Percentiles rank a stretch among this genome's conserved stretches.
phyloP scores from a whole-genome alignment of 1,284 basidiomycete genomes.

The Coriolopsis trogii region DNA sequence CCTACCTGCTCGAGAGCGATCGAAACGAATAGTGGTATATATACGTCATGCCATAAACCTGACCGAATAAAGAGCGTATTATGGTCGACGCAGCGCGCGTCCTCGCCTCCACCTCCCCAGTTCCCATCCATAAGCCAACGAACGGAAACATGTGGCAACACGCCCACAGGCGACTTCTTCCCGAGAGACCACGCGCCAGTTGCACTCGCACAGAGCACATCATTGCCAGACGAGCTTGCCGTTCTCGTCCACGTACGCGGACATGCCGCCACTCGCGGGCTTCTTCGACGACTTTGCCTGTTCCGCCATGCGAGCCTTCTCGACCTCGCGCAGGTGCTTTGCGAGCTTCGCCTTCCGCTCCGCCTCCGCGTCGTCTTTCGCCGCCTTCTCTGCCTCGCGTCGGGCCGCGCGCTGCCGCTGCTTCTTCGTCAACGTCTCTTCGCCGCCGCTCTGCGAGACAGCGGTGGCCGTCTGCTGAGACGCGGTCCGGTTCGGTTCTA shows the following conservation, averaged over 20 bases:
- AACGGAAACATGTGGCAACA: too few species aligned
- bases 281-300: slow-evolving; percentile 37
- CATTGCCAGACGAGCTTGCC: slow-evolving; percentile 37
- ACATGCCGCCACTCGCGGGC: slow-evolving; percentile 32
- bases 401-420: slow-evolving; percentile 70
- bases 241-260: slow-evolving; percentile 33
- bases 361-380: slow-evolving; percentile 57
- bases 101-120: not conserved
- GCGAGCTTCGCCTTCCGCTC: slow-evolving; percentile 54
- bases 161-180: too few species aligned
- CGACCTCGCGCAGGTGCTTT: slow-evolving; percentile 62
- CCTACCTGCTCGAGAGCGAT: not conserved
- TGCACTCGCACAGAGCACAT: too few species aligned
- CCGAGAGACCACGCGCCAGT: too few species aligned
- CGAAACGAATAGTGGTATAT: slow-evolving; percentile 20
- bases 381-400: slow-evolving; percentile 58
- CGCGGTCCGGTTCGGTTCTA: slow-evolving; percentile 25
- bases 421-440: slow-evolving; percentile 60
- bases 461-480: slow-evolving; percentile 22
- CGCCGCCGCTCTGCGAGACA: slow-evolving; percentile 38
- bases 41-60: slow-evolving; percentile 3
- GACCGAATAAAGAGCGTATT: not conserved
- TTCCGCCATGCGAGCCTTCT: slow-evolving; percentile 54
- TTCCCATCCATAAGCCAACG: too few species aligned
- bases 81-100: not conserved